These are phyloP conservation scores for Lentinus tigrinus DNA, from an alignment of 768 basidiomycete species.

Conservation along the genomic window DNA sequence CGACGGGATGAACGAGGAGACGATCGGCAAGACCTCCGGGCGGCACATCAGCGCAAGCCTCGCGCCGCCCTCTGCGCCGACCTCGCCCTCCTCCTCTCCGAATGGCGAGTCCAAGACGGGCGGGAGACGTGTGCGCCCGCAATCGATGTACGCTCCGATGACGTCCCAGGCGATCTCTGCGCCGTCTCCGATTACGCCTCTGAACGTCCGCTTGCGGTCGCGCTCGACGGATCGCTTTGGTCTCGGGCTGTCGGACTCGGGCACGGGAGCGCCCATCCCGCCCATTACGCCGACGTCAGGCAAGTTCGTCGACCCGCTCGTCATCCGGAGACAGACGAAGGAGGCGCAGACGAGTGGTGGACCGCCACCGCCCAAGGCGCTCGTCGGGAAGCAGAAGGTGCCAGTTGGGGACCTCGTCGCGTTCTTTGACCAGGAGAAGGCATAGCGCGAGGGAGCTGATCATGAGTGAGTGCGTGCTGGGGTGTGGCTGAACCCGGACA, in stretches of 20 bases:
- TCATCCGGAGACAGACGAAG: slow-evolving; percentile 63
- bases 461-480: neutral
- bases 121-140: slow-evolving; percentile 45
- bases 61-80: slow-evolving; percentile 20
- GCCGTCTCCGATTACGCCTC: slow-evolving; percentile 28
- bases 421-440: slow-evolving; percentile 62
- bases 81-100: slow-evolving; percentile 28
- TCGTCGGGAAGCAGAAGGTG: slow-evolving; percentile 54
- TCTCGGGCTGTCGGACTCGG: slow-evolving; percentile 16
- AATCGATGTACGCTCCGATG: slow-evolving; percentile 50
- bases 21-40: slow-evolving; percentile 54
- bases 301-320: slow-evolving; percentile 77
- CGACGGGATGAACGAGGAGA: slow-evolving; percentile 47
- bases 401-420: slow-evolving; percentile 78
- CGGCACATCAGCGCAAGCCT: slow-evolving; percentile 25
- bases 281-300: slow-evolving; percentile 32
- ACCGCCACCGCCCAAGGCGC: slow-evolving; percentile 44
- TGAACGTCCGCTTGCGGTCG: slow-evolving; percentile 36
- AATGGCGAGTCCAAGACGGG: slow-evolving; percentile 15
- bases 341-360: slow-evolving; percentile 37
- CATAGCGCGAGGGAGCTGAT: neutral
- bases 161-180: slow-evolving; percentile 25
- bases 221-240: slow-evolving; percentile 33
- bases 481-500: neutral
- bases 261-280: slow-evolving; percentile 18